Evolutionary conservation across 2,329 filamentous ascomycete species (phyloP).

Genomic region (Phoma sp.): DNA sequence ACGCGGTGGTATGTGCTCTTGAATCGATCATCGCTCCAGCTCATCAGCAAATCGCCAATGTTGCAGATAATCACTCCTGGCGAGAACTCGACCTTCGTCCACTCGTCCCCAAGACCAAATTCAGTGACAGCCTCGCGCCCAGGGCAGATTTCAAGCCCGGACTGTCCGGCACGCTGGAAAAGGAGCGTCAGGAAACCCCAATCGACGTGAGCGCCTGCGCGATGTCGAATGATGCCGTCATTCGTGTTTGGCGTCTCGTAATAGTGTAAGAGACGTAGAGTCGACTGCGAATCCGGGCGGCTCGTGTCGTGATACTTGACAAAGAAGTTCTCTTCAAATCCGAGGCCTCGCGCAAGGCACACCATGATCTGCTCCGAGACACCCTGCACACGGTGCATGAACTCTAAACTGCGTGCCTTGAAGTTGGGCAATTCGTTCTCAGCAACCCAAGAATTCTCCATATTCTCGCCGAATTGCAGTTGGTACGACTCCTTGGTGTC

Average conservation of each 20-base stretch:
- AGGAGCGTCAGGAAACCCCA: conserved; percentile 69
- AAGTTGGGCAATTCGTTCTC: conserved; percentile 60
- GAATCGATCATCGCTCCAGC: conserved; percentile 71
- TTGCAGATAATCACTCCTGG: conserved; percentile 54
- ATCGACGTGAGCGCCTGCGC: conserved; percentile 69
- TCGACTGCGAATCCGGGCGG: conserved; percentile 60
- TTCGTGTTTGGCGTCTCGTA: conserved; percentile 41
- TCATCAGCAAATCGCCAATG: conserved; percentile 71
- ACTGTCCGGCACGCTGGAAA: conserved; percentile 67
- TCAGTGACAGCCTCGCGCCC: conserved; percentile 66
- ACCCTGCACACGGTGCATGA: conserved; percentile 62
- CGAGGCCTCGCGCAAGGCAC: conserved; percentile 64
- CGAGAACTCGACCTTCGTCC: conserved; percentile 64
- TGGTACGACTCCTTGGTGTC: conserved; percentile 70
- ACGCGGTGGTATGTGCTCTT: conserved; percentile 71
- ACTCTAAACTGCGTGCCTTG: conserved; percentile 51
- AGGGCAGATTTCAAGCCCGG: conserved; percentile 69
- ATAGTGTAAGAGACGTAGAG: conserved; percentile 65
- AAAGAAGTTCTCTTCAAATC: conserved; percentile 64
- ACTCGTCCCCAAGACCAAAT: conserved; percentile 65
- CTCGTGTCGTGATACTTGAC: conserved; percentile 60
- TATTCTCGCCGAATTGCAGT: conserved; percentile 65
- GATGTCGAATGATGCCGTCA: conserved; percentile 56
- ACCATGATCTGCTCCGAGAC: conserved; percentile 64
- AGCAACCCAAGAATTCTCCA: conserved; percentile 58